Evolutionary conservation across 352 stramenopile genomes (phyloP), one percentile per base, ranked within the genome.

Genomic region (Phytophthora uliginosa): DNA sequence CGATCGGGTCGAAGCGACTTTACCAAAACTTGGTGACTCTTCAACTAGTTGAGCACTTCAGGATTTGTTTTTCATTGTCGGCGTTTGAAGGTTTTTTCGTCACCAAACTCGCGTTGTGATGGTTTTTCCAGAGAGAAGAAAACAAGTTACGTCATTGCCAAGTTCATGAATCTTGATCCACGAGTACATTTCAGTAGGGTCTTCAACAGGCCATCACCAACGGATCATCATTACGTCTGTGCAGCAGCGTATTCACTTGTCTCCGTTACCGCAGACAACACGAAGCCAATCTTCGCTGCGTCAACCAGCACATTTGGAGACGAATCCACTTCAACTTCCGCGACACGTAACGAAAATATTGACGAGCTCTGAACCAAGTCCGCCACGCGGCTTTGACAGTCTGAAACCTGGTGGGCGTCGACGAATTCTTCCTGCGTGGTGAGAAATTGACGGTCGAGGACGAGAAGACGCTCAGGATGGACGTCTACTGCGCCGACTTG

Each of bases 371-470:
- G 52, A 8, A 40, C 24, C 52, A 58, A 58, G 26, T 40, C 26
- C 42, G 6, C 7, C 7, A 24, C n/a, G 17, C 18, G 20, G 85
- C 76, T 76, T 79, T 20, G 64, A 82, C 53, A 79, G 77, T 66
- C 76, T 97, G 40, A 85, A 89, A 36, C 77, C 84, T 12, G 84
- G 80, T 20, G 90, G 87, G 0, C 66, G 77, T 93, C 10, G 89
- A 97, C 40, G 90, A 96, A 59, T 96, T 93, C 63, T 94, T 92
- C 75, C 62, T 79, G 26, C 77, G 70, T 40, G 76, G 81, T 0
- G 20, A 65, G 4, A 60, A 65, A 4, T 83, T 96, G 71, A 83
- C 85, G 0, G 40, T 76, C 0, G 66, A 88, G 12, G 88, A 95
- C 57, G 20, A 71, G 13, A 45, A 68, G 0, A 79, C 82, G 2